Evolutionary conservation across 176 grass and related monocot genomes (phyloP), one percentile per base, ranked within the genome.

Genomic region (Phoenix dactylifera): DNA sequence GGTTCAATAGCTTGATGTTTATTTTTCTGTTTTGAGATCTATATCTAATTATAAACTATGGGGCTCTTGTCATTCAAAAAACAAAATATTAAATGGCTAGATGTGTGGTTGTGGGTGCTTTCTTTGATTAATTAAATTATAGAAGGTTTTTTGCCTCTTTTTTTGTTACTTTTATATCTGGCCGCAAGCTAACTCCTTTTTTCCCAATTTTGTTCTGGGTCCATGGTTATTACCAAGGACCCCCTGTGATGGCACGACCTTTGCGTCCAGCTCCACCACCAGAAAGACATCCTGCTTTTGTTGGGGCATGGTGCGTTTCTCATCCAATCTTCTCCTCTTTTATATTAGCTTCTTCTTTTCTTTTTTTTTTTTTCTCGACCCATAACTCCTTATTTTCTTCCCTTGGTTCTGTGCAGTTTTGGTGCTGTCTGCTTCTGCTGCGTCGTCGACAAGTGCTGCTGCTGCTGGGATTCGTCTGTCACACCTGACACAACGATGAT

Each of bases 231-330:
- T 88, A 88, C 64, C 78, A 83, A n/a, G 76, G 80, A 0, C 76
- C 79, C 6, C 76, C 75, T 52, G 85, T 83, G 68, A 79, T 79
- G 85, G 68, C 85, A 53, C 79, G 72, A 59, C 76, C 79, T 60
- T 72, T 76, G 67, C 82, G 82, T 24, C 49, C 26, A 26, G 52
- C 49, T 30, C 76, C 62, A 7, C 75, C 79, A 28, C 85, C 85
- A n/a, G 79, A 76, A 68, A 49, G 76, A 77, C 63, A 76, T 50
- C 51, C 68, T 4, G 65, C 76, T 57, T 88, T 88, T 64, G 72
- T 88, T 4, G 76, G 83, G 83, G 85, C 79, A 79, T 88, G 79
- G 85, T 88, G 64, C 16, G 64, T 23, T n/a, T 44, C 10, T 44
- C 20, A 44, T 14, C 15, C 18, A 0, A 22, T 18, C 18, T 0